Evolutionary conservation across 2,329 filamentous ascomycete genomes (phyloP).

Genomic region (Paracoccidioides lutzii): DNA sequence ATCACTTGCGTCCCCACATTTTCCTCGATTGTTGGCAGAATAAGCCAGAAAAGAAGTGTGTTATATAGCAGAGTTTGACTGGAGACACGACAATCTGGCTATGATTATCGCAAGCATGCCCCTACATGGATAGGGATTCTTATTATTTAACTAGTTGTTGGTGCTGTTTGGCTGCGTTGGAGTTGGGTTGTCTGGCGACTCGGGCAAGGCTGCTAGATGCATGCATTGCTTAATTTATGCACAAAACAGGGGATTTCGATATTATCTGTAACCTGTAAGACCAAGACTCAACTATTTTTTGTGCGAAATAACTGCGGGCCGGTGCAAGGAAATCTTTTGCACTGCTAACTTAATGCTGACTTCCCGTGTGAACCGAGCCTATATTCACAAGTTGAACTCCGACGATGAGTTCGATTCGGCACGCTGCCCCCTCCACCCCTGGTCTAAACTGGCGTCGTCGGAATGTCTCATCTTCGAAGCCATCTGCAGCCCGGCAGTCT

Average conservation of each 20-base stretch:
- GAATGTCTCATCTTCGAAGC: not conserved
- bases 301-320: not conserved
- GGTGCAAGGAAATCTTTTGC: no score
- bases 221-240: not conserved
- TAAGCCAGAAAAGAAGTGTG: not conserved
- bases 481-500: not conserved
- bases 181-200: not conserved
- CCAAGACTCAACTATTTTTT: not conserved
- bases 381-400: no score
- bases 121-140: not conserved
- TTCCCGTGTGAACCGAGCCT: no score
- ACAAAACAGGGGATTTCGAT: not conserved
- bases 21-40: not conserved
- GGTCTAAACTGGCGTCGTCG: not conserved
- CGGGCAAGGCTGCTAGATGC: not conserved
- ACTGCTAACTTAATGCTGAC: no score
- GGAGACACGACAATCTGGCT: not conserved
- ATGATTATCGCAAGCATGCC: not conserved
- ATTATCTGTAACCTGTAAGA: not conserved
- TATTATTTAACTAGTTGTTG: not conserved
- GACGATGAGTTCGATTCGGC: not conserved
- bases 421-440: slow-evolving; percentile 1
- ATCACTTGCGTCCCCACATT: not conserved
- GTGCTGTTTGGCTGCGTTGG: not conserved
- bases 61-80: not conserved